These are phyloP conservation scores for Panaeolus cyanescens DNA, from an alignment of 768 basidiomycete genomes.

Conservation along the genomic window DNA sequence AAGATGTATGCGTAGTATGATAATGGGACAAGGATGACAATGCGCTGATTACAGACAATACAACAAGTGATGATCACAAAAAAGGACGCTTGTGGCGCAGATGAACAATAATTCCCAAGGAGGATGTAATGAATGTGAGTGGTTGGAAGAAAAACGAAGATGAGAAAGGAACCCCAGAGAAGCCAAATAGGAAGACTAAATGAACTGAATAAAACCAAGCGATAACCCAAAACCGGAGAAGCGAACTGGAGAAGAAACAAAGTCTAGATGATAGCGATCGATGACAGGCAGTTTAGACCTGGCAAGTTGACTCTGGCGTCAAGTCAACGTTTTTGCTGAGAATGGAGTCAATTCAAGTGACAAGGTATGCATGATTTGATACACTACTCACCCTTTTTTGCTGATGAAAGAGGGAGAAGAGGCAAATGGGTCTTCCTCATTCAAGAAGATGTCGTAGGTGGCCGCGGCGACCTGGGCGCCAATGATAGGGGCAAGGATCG, in stretches of 20 bases:
- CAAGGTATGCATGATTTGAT: not conserved
- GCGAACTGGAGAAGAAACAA: not conserved
- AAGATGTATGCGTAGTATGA: not conserved
- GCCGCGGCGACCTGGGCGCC: slow-evolving; percentile 59
- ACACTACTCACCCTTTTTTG: not conserved
- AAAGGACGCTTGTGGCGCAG: not conserved
- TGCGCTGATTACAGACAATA: slow-evolving; percentile 1
- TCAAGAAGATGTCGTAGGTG: slow-evolving; percentile 64
- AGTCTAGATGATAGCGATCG: not conserved
- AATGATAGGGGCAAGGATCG: slow-evolving; percentile 57
- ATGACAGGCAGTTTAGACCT: not conserved
- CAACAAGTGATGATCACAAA: not conserved
- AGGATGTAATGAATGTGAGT: not conserved
- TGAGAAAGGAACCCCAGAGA: not conserved
- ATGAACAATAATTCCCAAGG: not conserved
- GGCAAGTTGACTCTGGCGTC: not conserved
- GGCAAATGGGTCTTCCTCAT: slow-evolving; percentile 46
- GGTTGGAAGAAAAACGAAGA: not conserved
- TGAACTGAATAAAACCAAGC: not conserved
- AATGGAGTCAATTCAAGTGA: not conserved
- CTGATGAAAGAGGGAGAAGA: not conserved
- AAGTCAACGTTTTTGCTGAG: not conserved
- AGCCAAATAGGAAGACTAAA: not conserved
- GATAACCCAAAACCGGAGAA: not conserved
- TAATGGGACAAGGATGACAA: not conserved